A percentile compares a stretch with the other conserved stretches of the same genome.
phyloP scores from a whole-genome alignment of 1,284 basidiomycete species.

The Microbotryum intermedium region DNA sequence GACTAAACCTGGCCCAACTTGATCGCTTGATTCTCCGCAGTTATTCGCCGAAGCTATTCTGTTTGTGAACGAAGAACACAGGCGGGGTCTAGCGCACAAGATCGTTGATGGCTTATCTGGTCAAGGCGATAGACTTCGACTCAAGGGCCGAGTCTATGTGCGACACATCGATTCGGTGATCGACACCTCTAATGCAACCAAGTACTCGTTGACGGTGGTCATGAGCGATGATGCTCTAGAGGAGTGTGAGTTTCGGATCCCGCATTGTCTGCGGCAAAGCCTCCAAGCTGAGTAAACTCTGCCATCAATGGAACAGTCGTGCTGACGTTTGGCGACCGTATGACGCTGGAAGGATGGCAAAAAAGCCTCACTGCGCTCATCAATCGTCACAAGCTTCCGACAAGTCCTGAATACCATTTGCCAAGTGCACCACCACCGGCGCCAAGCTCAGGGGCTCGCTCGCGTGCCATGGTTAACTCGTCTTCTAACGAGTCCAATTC shows the following conservation, averaged over 20 bases:
- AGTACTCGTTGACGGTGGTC: slow-evolving; percentile 24
- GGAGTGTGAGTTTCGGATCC: slow-evolving; percentile 45
- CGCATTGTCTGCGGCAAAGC: too few relatives aligned
- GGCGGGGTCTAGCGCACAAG: slow-evolving; percentile 58
- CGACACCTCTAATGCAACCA: slow-evolving; percentile 12
- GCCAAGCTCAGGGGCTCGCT: too few relatives aligned
- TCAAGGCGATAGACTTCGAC: slow-evolving; percentile 58
- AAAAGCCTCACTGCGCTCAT: too few relatives aligned
- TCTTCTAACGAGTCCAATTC: too few relatives aligned
- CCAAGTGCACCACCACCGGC: too few relatives aligned
- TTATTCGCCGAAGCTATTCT: slow-evolving; percentile 94
- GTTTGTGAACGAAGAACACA: slow-evolving; percentile 90
- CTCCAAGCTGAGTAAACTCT: too few relatives aligned
- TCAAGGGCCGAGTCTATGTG: slow-evolving; percentile 72
- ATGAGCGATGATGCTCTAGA: slow-evolving; percentile 68
- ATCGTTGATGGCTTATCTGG: slow-evolving; percentile 49
- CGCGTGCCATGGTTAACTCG: too few relatives aligned
- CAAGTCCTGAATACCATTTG: too few relatives aligned
- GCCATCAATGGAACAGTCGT: background rate
- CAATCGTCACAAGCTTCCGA: too few relatives aligned
- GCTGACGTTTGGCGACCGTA: background rate
- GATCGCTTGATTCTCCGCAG: slow-evolving; percentile 66
- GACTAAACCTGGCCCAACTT: background rate
- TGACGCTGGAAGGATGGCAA: background rate
- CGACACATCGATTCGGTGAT: slow-evolving; percentile 20